Evolutionary conservation across 371 early-diverging fungal genomes (phyloP).

Genomic region (Umbelopsis sp.): DNA sequence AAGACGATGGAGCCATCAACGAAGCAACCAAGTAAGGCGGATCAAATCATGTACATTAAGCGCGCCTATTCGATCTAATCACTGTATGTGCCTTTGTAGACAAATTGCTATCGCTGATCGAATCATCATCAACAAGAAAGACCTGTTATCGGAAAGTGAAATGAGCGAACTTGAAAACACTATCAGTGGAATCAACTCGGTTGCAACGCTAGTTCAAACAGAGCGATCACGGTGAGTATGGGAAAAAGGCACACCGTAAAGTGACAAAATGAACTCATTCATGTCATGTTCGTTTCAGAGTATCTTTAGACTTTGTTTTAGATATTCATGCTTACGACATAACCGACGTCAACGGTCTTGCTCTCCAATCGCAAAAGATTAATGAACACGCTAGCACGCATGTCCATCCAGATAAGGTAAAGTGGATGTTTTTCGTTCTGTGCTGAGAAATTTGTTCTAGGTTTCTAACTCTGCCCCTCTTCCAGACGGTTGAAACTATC

Average conservation of each 20-base stretch:
- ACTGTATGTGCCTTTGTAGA: conserved; percentile 38
- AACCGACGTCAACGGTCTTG: conserved; percentile 36
- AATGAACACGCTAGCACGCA: conserved; percentile 33
- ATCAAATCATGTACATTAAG: neutral
- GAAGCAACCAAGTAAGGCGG: conserved; percentile 67
- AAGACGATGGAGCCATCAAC: conserved; percentile 63
- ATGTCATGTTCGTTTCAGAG: conserved; percentile 33
- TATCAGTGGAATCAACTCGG: conserved; percentile 61
- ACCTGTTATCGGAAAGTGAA: conserved; percentile 65
- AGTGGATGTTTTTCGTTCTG: neutral
- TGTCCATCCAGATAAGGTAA: conserved; percentile 27
- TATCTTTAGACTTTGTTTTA: conserved; percentile 76
- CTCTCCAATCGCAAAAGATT: conserved; percentile 38
- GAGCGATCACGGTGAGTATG: conserved; percentile 55
- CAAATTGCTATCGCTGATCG: conserved; percentile 97
- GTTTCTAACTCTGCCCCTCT: neutral
- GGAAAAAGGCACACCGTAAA: neutral
- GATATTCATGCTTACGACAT: conserved; percentile 78
- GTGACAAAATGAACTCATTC: no score
- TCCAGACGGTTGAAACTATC: conserved; percentile 58
- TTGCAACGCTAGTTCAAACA: conserved; percentile 61
- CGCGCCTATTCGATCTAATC: neutral
- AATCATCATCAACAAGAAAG: conserved; percentile 93
- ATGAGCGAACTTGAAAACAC: conserved; percentile 54
- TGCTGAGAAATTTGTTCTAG: neutral